Base-by-base conservation (phyloP, 345 rosid genomes). In the Fremontodendron californicum region DNA sequence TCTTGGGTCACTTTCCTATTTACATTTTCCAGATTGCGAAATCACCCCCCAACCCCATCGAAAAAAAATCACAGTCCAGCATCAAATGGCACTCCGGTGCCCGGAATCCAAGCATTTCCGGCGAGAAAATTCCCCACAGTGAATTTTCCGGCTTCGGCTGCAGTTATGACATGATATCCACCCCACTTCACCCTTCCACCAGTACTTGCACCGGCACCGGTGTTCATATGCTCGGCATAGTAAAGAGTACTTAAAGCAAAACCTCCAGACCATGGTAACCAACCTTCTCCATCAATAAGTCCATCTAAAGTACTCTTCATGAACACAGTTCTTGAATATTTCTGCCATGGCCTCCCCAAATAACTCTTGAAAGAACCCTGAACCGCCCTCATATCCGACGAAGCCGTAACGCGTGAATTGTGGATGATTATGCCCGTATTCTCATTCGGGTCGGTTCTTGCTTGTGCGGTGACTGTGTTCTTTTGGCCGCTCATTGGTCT, bases 261-360 rank as follows among this genome's bases (percentile, higher is more conserved):
- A 1, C 49, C 75, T 0, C 97, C 98, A 16, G 79, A 85, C 98
- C 98, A 95, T 1, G 94, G 88, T 58, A 83, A 61, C 99, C 99
- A 95, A 0, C 99, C 99, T 2, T 82, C 81, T 0, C 89, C 84
- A 48, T 81, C 71, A 16, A 95, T 80, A 62, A 91, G 5, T 7
- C 83, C 78, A 70, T 92, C 98, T 0, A 95, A 65, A 18, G 1
- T 69, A 64, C 88, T 79, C 82, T 81, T 90, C 87, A 91, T 83
- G 73, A 90, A 80, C 68, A 95, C 93, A 0, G 99, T 93, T 78
- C 95, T 89, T 16, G 99, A 93, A 75, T 89, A 91, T 78, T 83
- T 54, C 52, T 84, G 64, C 99, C 99, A 95, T n/a, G 99, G 99
- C 78, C 99, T 62, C 3, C 99, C 99, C 72, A 95, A 72, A 45